phyloP scores from a whole-genome alignment of 176 grass and related monocot species.

The Sorghum bicolor region Sorghum_bicolor_NCBIv3 NC_012873.2:68188501-68189000 shows the following conservation, averaged over 20 bases:
- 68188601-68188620: slow-evolving; percentile 72
- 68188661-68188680: background rate
- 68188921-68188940: background rate
- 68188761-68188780: slow-evolving; percentile 56
- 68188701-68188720: background rate
- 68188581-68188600: slow-evolving; percentile 70
- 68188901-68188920: background rate
- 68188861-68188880: slow-evolving; percentile 31
- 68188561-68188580: slow-evolving; percentile 78
- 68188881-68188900: background rate
- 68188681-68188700: background rate
- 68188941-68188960: background rate
- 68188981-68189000: background rate
- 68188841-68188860: slow-evolving; percentile 93
- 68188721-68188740: background rate
- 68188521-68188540: background rate
- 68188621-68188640: slow-evolving; percentile 83
- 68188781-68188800: slow-evolving; percentile 91
- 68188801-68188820: slow-evolving; percentile 90
- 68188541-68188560: slow-evolving; percentile 86
- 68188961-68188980: background rate
- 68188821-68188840: slow-evolving; percentile 70
- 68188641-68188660: slow-evolving; percentile 1
- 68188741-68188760: background rate
- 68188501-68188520: background rate